Evolutionary conservation across 1,284 basidiomycete species (phyloP).

Genomic region (Trichosporon faecale): DNA sequence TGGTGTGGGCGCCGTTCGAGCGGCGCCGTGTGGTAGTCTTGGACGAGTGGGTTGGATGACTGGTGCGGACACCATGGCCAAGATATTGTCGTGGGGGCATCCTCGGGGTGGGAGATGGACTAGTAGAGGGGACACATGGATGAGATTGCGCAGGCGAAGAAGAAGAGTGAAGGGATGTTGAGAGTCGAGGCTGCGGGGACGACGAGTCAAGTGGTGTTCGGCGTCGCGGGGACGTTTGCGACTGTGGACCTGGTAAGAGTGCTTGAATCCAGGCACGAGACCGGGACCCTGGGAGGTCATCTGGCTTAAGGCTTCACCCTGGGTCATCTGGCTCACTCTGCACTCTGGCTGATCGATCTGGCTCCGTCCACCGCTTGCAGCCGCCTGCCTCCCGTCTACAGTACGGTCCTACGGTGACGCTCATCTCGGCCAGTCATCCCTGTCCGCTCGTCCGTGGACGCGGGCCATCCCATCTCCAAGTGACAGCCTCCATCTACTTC

Average conservation of each 20-base stretch:
- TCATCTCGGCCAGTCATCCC: background rate
- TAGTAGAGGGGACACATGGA: background rate
- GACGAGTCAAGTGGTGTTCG: background rate
- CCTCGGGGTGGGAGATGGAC: background rate
- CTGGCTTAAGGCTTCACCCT: too few species aligned
- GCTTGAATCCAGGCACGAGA: constrained; percentile 7
- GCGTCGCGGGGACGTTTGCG: background rate
- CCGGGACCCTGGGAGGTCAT: background rate
- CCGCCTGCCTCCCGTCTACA: too few species aligned
- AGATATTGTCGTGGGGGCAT: constrained; percentile 8
- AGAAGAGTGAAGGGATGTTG: background rate
- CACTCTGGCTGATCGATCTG: background rate
- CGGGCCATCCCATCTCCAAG: background rate
- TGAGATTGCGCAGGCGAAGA: background rate
- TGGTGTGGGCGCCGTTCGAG: constrained; percentile 12
- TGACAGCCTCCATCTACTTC: background rate
- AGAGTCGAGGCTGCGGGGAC: too few species aligned
- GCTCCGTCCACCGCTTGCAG: too few species aligned
- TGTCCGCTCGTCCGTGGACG: background rate
- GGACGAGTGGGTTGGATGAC: constrained; percentile 12
- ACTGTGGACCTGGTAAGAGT: background rate
- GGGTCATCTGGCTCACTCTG: background rate
- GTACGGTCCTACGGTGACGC: background rate
- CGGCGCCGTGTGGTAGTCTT: constrained; percentile 19
- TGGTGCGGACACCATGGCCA: constrained; percentile 16